These are phyloP conservation scores for Santalum album DNA, from an alignment of 164 flowering plant species.

Conservation along the genomic window DNA sequence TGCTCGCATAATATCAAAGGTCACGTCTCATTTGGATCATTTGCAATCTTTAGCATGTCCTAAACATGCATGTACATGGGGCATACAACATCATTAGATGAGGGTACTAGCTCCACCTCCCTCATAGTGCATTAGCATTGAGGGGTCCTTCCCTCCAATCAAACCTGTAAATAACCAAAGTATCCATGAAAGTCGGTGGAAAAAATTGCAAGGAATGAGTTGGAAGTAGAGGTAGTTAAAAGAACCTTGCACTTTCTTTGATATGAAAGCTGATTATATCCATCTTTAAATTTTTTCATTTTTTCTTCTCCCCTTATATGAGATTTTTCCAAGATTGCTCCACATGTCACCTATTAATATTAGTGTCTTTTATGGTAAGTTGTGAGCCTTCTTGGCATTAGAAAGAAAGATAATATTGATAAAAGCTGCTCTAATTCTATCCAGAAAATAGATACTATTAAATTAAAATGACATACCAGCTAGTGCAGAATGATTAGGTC, in stretches of 20 bases:
- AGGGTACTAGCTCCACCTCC: slow-evolving; percentile 94
- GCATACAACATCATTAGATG: slow-evolving; percentile 89
- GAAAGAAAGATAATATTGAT: too few relatives aligned
- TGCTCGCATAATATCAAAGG: slow-evolving; percentile 99
- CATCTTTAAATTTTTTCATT: too few relatives aligned
- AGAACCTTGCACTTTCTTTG: too few relatives aligned
- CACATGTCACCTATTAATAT: too few relatives aligned
- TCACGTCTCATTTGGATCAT: slow-evolving; percentile 72
- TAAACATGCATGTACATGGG: slow-evolving; percentile 98
- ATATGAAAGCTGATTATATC: too few relatives aligned
- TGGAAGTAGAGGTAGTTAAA: not conserved
- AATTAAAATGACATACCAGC: slow-evolving; percentile 46
- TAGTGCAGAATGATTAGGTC: slow-evolving; percentile 85
- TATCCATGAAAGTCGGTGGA: not conserved
- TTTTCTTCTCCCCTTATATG: too few relatives aligned
- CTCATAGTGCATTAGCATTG: slow-evolving; percentile 85
- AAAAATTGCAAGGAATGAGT: too few relatives aligned
- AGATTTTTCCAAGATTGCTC: too few relatives aligned
- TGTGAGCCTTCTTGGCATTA: too few relatives aligned
- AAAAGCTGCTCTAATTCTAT: too few relatives aligned
- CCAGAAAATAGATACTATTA: too few relatives aligned
- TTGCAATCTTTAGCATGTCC: slow-evolving; percentile 85
- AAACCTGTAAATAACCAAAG: slow-evolving; percentile 41
- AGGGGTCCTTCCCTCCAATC: slow-evolving; percentile 79
- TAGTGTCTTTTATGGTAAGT: too few relatives aligned